phyloP scores from a whole-genome alignment of 371 early-diverging fungal species.

The Rhizopus delemar region DNA sequence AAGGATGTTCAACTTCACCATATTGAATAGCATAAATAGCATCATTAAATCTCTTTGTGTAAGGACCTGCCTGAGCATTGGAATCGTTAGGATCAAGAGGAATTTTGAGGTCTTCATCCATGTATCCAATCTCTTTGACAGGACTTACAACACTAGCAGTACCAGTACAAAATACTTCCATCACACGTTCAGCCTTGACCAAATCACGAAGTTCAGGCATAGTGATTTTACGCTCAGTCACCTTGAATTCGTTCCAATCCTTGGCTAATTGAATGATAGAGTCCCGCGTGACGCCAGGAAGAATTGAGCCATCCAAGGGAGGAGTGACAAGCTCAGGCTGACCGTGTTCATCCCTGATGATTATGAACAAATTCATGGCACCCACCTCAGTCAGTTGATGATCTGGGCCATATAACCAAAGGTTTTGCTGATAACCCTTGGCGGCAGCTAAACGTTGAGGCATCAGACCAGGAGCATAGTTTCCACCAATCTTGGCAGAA shows the following conservation, averaged over 20 bases:
- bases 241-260: constrained; percentile 89
- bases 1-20: constrained; percentile 77
- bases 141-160: constrained; percentile 96
- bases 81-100: constrained; percentile 89
- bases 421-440: constrained; percentile 88
- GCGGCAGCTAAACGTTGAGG: constrained; percentile 89
- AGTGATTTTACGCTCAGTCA: constrained; percentile 80
- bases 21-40: constrained; percentile 94
- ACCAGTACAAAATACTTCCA: constrained; percentile 91
- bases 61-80: constrained; percentile 84
- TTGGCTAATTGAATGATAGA: constrained; percentile 83
- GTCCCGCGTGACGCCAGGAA: constrained; percentile 97
- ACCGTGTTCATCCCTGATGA: constrained; percentile 79
- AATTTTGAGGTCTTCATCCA: constrained; percentile 68
- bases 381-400: constrained; percentile 94
- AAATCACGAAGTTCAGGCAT: constrained; percentile 84
- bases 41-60: constrained; percentile 83
- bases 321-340: constrained; percentile 89
- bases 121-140: constrained; percentile 82
- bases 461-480: constrained; percentile 73
- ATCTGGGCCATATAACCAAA: constrained; percentile 91
- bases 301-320: constrained; percentile 92
- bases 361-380: constrained; percentile 94
- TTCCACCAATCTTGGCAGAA: constrained; percentile 90
- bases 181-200: constrained; percentile 65